Evolutionary conservation across 805 yeast genomes (phyloP).

Genomic region (Saturnispora besseyi): DNA sequence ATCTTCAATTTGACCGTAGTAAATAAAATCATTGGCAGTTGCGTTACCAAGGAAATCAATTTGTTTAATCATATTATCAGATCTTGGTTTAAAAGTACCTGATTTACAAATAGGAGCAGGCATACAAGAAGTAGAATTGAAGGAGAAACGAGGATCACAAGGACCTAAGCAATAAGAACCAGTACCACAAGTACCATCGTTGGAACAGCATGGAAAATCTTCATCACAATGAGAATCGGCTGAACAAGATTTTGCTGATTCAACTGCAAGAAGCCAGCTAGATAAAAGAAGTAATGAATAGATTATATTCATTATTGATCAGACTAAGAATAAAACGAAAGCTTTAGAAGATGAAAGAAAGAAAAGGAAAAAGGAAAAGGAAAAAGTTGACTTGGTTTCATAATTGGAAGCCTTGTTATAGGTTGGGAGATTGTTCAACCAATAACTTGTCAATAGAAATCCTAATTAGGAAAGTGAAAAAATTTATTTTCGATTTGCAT

Average conservation of each 20-base stretch:
- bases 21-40: constrained; percentile 58
- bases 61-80: constrained; percentile 20
- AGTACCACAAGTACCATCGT: constrained; percentile 46
- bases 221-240: constrained; percentile 45
- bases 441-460: no score
- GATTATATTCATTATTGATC: not conserved
- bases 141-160: constrained; percentile 72
- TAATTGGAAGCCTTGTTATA: no score
- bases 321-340: not conserved
- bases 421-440: no score
- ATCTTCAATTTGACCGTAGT: constrained; percentile 48
- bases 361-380: no score
- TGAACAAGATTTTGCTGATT: constrained; percentile 36
- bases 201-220: constrained; percentile 72
- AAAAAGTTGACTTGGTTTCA: no score
- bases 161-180: constrained; percentile 67
- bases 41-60: constrained; percentile 54
- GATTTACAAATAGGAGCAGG: constrained; percentile 72
- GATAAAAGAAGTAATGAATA: not conserved
- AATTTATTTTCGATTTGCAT: no score
- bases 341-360: no score
- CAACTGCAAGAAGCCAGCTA: not conserved
- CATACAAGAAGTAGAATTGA: constrained; percentile 62
- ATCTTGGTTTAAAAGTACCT: constrained; percentile 34
- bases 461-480: no score